Evolutionary conservation across 1,139 yeast species (phyloP).

Genomic region (Blastobotrys malaysiensis): DNA sequence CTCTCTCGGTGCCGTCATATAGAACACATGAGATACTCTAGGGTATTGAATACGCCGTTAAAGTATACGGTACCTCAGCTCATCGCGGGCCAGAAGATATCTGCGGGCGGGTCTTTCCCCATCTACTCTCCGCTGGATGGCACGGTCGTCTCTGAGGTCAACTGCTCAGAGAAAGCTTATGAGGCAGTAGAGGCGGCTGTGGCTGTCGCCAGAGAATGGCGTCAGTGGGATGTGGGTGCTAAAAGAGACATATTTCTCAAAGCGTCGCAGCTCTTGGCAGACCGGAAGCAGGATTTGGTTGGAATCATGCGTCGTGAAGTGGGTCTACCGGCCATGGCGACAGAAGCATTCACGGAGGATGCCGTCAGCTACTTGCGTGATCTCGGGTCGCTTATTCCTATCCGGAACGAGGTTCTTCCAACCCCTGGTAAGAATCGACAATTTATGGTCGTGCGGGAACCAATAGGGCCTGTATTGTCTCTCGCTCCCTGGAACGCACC

Average conservation of each 20-base stretch:
- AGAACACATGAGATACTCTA: neutral
- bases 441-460: slow-evolving; percentile 32
- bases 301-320: neutral
- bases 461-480: slow-evolving; percentile 45
- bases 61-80: neutral
- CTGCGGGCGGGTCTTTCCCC: neutral
- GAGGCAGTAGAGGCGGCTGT: neutral
- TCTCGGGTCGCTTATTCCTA: neutral
- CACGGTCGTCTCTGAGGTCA: neutral
- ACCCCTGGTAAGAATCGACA: neutral
- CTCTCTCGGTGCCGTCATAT: neutral
- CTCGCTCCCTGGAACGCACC: slow-evolving; percentile 52
- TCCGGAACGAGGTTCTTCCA: neutral
- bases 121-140: neutral
- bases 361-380: neutral
- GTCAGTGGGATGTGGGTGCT: neutral
- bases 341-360: neutral
- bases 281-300: neutral
- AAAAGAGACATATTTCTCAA: neutral
- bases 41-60: neutral
- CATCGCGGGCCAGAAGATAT: neutral
- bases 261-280: neutral
- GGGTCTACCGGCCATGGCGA: neutral
- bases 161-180: neutral
- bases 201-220: neutral